phyloP scores from a whole-genome alignment of 139 green algal species.

The Chlamydomonas sp. region DNA sequence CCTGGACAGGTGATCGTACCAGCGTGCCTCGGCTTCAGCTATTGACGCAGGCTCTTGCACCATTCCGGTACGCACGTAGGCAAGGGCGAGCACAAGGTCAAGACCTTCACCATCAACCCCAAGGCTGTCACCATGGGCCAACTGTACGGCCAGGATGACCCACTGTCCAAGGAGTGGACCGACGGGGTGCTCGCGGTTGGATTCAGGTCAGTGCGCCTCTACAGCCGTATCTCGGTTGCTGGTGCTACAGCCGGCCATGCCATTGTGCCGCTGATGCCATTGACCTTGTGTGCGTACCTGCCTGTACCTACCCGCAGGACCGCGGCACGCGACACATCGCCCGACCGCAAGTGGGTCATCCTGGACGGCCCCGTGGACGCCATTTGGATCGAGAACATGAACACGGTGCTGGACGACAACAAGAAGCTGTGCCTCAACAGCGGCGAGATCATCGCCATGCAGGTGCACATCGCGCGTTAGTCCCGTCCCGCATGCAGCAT shows the following conservation, averaged over 20 bases:
- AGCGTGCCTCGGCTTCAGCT: too few relatives aligned
- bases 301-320: conserved; percentile 3
- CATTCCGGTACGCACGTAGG: not conserved
- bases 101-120: conserved; percentile 73
- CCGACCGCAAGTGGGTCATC: conserved; percentile 75
- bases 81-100: conserved; percentile 61
- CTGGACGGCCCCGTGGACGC: conserved; percentile 86
- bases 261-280: not conserved
- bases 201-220: conserved; percentile 57
- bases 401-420: conserved; percentile 88
- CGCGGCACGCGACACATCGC: conserved; percentile 49
- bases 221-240: not conserved
- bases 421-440: conserved; percentile 87
- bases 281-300: not conserved
- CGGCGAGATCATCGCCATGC: conserved; percentile 84
- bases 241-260: not conserved
- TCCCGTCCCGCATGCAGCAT: too few relatives aligned
- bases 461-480: not conserved
- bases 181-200: conserved; percentile 78
- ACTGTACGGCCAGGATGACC: conserved; percentile 70
- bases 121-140: conserved; percentile 85
- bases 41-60: too few relatives aligned
- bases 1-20: too few relatives aligned
- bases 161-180: conserved; percentile 73
- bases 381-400: conserved; percentile 91